These are phyloP conservation scores for Diplogelasinospora grovesii DNA, from an alignment of 495 filamentous ascomycete species.

Conservation along the genomic window DNA sequence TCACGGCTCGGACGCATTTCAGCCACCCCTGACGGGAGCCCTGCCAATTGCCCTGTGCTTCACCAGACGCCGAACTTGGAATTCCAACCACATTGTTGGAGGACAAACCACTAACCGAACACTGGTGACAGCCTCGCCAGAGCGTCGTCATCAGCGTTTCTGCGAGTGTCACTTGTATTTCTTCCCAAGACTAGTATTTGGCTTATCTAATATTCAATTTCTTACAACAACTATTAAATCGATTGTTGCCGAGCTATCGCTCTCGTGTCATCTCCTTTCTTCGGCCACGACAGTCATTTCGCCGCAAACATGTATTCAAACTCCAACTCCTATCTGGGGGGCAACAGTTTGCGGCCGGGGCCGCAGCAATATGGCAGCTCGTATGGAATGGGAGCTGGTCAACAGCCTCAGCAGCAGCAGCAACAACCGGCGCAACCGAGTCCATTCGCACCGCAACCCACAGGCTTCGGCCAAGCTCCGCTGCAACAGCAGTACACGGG, in stretches of 20 bases:
- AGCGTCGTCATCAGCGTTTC: slow-evolving; percentile 13
- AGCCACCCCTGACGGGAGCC: no score
- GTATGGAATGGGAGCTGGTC: slow-evolving; percentile 33
- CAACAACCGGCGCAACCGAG: slow-evolving; percentile 58
- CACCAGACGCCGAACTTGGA: no score
- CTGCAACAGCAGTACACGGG: slow-evolving; percentile 59
- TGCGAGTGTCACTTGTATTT: neutral
- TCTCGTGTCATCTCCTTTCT: slow-evolving; percentile 2
- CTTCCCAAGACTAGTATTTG: neutral
- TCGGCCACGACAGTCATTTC: slow-evolving; percentile 2
- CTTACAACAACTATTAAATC: neutral
- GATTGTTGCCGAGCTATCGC: slow-evolving; percentile 3
- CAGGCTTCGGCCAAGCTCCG: slow-evolving; percentile 50
- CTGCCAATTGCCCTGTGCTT: no score
- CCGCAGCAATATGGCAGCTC: slow-evolving; percentile 55
- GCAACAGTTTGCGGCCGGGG: slow-evolving; percentile 67
- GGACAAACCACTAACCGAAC: no score
- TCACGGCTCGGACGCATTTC: no score
- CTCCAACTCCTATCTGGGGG: slow-evolving; percentile 76
- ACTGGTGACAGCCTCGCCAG: slow-evolving; percentile 15
- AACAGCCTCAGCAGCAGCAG: slow-evolving; percentile 51
- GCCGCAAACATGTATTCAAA: slow-evolving; percentile 74
- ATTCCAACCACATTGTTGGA: no score
- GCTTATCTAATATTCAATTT: neutral
- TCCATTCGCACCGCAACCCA: slow-evolving; percentile 53